Evolutionary conservation across 2,329 filamentous ascomycete genomes (phyloP), one percentile per base, ranked within the genome.

Genomic region (Magnaporthiopsis rhizophila): DNA sequence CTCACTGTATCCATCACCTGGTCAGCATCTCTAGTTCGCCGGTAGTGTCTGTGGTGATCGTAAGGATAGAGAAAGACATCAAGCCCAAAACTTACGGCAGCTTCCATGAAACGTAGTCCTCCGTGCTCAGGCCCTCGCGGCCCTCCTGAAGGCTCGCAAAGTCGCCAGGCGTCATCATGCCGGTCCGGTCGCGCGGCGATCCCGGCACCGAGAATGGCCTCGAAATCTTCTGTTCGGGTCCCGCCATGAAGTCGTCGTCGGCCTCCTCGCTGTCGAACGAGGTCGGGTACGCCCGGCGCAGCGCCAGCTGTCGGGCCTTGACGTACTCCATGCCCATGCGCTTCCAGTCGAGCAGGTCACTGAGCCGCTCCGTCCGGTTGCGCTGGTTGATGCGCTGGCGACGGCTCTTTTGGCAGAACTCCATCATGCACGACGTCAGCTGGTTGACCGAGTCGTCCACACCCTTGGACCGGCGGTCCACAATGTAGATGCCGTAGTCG

Each of bases 251-350:
- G 74, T 95, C 90, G 67, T 90, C 91, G 72, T 92, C 92, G 13
- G 30, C 34, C 65, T 92, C 89, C 15, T 93, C 90, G 64, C 87
- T 85, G 58, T 86, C 83, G 75, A 97, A 99, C 3, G 92, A 94
- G 63, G 84, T 83, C 62, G 95, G 94, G 76, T 98, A 99, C 26
- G 95, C 95, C 76, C 95, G 86, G 71, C 95, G 85, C 68, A 99
- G 81, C 30, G 95, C 95, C 72, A 99, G 79, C 76, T 98, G 95
- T 61, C 95, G 87, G 45, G 95, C 95, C 82, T 98, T 99, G 79
- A 97, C 92, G 74, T 99, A 99, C 78, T 99, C 95, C 88, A 98
- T 89, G 28, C 95, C 95, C 95, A 99, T 99, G 62, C 95, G 86
- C 84, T 98, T 98, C 95, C 95, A 99, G 79, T 99, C 95, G 57